Evolutionary conservation across 2,329 filamentous ascomycete species (phyloP).

Genomic region (Microsporum audouinii): DNA sequence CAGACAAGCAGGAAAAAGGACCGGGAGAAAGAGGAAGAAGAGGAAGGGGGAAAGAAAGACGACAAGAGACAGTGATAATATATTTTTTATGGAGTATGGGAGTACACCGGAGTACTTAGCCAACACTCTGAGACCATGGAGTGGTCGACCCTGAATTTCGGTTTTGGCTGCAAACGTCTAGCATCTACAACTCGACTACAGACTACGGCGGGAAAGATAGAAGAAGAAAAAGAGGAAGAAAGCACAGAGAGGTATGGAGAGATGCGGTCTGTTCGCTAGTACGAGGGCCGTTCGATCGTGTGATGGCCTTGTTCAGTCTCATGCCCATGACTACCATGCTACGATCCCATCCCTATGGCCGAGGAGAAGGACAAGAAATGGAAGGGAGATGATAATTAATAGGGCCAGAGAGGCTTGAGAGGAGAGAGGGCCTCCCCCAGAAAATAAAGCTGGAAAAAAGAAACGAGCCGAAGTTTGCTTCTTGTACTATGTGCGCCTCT

Average conservation of each 20-base stretch:
- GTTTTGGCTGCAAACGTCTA: neutral
- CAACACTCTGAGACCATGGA: too few species aligned
- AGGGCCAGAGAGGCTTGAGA: too few species aligned
- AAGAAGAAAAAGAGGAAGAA: neutral
- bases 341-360: neutral
- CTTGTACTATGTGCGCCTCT: neutral
- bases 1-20: neutral
- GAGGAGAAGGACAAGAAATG: neutral
- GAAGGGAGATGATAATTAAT: neutral
- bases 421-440: neutral
- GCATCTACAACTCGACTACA: neutral
- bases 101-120: too few species aligned
- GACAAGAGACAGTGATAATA: neutral
- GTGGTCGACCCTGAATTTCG: too few species aligned
- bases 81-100: neutral
- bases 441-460: neutral
- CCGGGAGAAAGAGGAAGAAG: neutral
- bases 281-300: neutral
- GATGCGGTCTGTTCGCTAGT: neutral
- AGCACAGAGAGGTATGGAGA: neutral
- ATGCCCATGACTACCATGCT: neutral
- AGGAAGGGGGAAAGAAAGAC: neutral
- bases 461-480: conserved; percentile 1
- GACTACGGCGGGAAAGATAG: neutral
- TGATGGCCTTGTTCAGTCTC: neutral